Base-by-base conservation (phyloP, 495 filamentous ascomycete genomes). In the Penicillium flavigenum region DNA sequence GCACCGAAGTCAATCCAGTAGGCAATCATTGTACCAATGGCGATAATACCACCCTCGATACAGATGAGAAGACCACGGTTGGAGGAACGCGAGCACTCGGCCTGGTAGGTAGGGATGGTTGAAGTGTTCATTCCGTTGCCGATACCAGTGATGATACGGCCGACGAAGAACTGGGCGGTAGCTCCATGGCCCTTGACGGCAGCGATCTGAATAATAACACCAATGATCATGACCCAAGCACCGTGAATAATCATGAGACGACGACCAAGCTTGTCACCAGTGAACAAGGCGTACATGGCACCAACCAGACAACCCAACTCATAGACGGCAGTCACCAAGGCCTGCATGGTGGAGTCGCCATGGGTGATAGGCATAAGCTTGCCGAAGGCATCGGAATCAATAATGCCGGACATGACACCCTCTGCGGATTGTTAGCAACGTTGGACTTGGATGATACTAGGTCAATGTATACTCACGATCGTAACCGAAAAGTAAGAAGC, bases 1-100 rank as follows among this genome's bases (percentile, higher is more conserved):
- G 87, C 83, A 36, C 89, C 90, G 61, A 88, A 94, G 60, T 92
- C 88, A 57, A 94, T 84, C 90, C 90, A 94, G 73, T 92, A 92
- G 11, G 88, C 88, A 43, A 92, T 88, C 61, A 87, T 69, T 51
- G 73, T 77, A 48, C 90, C 90, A 52, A 92, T 89, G 42, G 89
- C 89, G 58, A 92, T 91, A 57, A 85, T 78, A 62, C 83, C 86
- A 60, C 90, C 90, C 64, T 92, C 88, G 53, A 93, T 91, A 73
- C 89, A 92, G 66, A 95, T 91, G 47, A 92, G 72, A 5, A 91
- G 83, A 55, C 90, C 90, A 62, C 90, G 83, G 69, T 92, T 92
- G 62, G 81, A 84, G 0, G 88, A 85, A 57, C 85, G 84, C 26
- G 84, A 86, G 70, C 87, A 88, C 67, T 89, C 86, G 10, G 87